Evolutionary conservation across 176 grass and related monocot genomes (phyloP), one percentile per base, ranked within the genome.

Genomic region (Carex littledalei): DNA sequence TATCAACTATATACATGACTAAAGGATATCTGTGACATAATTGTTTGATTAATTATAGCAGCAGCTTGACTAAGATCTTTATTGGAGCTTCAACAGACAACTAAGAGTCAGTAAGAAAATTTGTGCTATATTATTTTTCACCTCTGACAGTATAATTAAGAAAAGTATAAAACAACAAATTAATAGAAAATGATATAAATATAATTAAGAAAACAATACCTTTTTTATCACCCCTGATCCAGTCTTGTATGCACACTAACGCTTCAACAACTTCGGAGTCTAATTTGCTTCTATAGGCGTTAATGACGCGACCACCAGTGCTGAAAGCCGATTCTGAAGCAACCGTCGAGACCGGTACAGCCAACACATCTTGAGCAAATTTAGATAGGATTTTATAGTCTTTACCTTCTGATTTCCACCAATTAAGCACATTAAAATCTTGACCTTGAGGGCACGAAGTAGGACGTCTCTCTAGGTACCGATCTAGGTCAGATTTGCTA

Each of bases 401-500:
- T 41, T 18, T 14, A 52, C 41, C 29, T 78, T 78, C 35, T 50
- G 37, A 55, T 17, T 78, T 78, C 73, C 73, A 81, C 79, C 79
- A 81, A 64, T 5, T 12, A 31, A 81, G 58, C 29, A 81, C 22
- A 81, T 81, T 24, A 81, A 63, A 81, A 9, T 7, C 58, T 34
- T 43, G 6, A 6, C 5, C 7, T 43, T 2, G 2, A 15, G 59
- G 18, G 55, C 16, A 21, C 22, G 1, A 14, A 16, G 32, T 35
- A 16, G 10, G 5, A 32, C 3, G 9, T 26, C 58, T 59, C 11
- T 78, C 31, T 10, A 78, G 54, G n/a, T 78, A 78, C 1, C 1
- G 41, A 78, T 78, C 73, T 14, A 78, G 18, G 60, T 81, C 12
- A 60, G 9, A 49, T 62, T 39, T 81, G 31, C 4, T 31, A 2